Percentiles rank a stretch among this genome's conserved stretches.
Evolutionary conservation across 306 rosid genomes (phyloP).

Genomic region (Neltuma alba): DNA sequence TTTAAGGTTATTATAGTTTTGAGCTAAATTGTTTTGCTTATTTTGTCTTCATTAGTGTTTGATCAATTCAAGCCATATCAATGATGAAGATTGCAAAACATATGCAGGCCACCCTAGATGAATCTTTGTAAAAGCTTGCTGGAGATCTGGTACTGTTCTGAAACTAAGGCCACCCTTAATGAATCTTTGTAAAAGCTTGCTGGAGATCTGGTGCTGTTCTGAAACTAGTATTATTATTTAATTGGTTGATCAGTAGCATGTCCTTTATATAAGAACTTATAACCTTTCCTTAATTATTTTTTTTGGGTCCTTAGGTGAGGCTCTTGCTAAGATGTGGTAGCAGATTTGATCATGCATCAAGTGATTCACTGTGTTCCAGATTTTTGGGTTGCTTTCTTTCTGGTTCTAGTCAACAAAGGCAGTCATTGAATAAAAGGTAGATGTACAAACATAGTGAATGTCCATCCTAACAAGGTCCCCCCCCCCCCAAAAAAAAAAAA

Average conservation of each 20-base stretch:
- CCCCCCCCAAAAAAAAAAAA: too few species aligned
- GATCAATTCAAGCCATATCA: constrained; percentile 6
- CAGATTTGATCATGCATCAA: constrained; percentile 71
- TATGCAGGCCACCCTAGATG: constrained; percentile 89
- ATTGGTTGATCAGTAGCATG: too few species aligned
- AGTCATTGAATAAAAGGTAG: constrained; percentile 75
- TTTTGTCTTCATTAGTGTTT: constrained; percentile 11
- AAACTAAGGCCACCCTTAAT: constrained; percentile 69
- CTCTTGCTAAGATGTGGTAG: constrained; percentile 95
- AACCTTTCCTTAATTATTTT: constrained; percentile 21
- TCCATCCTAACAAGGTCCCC: constrained; percentile 33
- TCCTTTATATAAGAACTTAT: constrained; percentile 23
- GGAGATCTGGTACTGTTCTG: constrained; percentile 80
- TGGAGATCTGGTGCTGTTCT: constrained; percentile 80
- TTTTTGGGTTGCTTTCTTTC: constrained; percentile 89
- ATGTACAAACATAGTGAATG: constrained; percentile 29
- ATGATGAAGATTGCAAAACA: constrained; percentile 37
- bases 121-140: constrained; percentile 94
- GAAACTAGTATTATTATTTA: constrained; percentile 18
- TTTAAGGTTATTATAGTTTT: too few species aligned
- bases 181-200: constrained; percentile 97
- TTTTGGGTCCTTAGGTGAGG: constrained; percentile 70
- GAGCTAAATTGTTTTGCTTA: constrained; percentile 32
- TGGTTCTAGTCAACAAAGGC: constrained; percentile 65
- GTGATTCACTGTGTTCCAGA: constrained; percentile 76